Evolutionary conservation across 116 monocot species (phyloP).

Genomic region (Phalaenopsis hybrid): DNA sequence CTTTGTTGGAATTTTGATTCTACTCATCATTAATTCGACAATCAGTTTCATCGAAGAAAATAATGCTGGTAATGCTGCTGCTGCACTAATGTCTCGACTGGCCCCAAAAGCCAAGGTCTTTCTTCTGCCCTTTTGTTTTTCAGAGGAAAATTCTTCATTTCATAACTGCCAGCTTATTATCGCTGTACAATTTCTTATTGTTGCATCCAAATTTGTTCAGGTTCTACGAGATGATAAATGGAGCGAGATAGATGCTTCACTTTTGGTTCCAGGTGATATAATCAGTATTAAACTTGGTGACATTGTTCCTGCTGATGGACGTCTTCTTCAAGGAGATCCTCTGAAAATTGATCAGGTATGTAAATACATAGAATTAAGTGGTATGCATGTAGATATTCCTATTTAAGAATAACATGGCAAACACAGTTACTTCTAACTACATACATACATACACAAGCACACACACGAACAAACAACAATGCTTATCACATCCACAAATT

Average conservation of each 20-base stretch:
- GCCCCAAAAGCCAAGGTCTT: slow-evolving; percentile 52
- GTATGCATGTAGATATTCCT: too few relatives aligned
- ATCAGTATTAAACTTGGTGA: slow-evolving; percentile 51
- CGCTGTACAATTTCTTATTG: neutral
- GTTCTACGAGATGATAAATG: slow-evolving; percentile 35
- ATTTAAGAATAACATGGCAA: neutral
- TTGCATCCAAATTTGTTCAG: slow-evolving; percentile 11
- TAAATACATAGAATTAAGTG: neutral
- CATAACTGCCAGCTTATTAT: neutral
- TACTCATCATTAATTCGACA: slow-evolving; percentile 51
- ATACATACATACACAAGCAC: neutral
- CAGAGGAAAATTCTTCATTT: neutral
- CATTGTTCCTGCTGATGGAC: slow-evolving; percentile 51
- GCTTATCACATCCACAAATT: neutral
- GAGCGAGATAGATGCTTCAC: slow-evolving; percentile 38
- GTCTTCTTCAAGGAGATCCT: slow-evolving; percentile 49
- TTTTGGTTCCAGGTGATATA: slow-evolving; percentile 46
- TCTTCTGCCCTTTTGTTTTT: neutral
- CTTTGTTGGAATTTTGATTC: slow-evolving; percentile 31
- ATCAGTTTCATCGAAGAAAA: slow-evolving; percentile 60
- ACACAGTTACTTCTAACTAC: neutral
- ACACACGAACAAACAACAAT: neutral
- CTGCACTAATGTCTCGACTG: slow-evolving; percentile 48
- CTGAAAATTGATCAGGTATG: slow-evolving; percentile 49
- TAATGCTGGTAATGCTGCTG: slow-evolving; percentile 61